Base-by-base conservation (phyloP, 106 monocot species). In the Platanthera guangdongensis region DNA sequence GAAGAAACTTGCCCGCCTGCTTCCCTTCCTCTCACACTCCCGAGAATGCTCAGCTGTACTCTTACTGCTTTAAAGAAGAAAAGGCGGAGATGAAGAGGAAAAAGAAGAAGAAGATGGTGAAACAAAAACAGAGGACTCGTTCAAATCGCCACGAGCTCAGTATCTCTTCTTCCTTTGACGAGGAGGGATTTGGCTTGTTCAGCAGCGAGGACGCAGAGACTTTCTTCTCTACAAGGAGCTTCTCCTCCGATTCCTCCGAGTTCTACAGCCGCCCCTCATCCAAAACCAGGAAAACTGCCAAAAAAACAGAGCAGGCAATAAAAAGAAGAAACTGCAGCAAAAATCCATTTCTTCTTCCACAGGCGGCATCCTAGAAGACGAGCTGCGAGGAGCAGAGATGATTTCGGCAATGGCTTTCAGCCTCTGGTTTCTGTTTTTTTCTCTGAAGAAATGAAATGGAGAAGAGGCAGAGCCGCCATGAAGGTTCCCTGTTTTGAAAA, bases 201-300 rank as follows among this genome's bases (percentile, higher is more conserved):
- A 72, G 72, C 51, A 68, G 52, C 13, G 52, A 51, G 14, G 68
- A 68, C 25, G 28, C 13, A 28, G 64, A 88, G 54, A 72, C 84
- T 7, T 78, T 88, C 78, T 82, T 91, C 77, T 88, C 88, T 0
- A 82, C 88, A 9, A 71, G 80, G 52, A 91, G 88, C 82, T 88
- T 91, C 82, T 88, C 91, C 53, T 86, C 86, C 46, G 91, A 91
- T 25, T 91, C 91, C 12, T 91, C 88, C 21, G 84, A 76, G 51
- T 91, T 91, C 84, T 88, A 91, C 84, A 84, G 82, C 28, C 80
- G 72, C 4, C 78, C 80, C 8, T 68, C 74, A 0, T 57, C 76
- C 21, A 75, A 47, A 11, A 22, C 47, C 39, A 85, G 73, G 77
- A 78, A 71, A 18, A 82, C 54, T 21, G 63, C 60, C 1, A 78